A percentile compares a stretch with the other conserved stretches of the same genome.
Conservation (phyloP, 1,284 basidiomycete genomes). For the Violaceomyces palustris region DNA sequence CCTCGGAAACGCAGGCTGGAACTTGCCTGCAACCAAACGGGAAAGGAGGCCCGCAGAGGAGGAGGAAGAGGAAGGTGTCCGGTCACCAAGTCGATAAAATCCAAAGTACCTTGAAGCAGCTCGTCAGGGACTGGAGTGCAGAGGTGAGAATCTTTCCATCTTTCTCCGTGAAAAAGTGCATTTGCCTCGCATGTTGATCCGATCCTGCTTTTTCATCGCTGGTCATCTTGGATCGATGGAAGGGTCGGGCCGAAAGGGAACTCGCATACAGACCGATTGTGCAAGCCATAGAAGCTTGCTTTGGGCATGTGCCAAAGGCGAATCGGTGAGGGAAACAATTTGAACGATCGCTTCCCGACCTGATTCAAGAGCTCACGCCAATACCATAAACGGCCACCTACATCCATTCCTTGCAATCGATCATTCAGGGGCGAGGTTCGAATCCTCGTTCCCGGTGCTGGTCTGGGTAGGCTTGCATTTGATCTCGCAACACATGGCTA, state of each 20-base stretch:
- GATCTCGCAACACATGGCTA: slow-evolving; percentile 43
- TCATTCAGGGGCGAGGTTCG: slow-evolving; percentile 13
- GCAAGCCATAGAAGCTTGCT: slow-evolving; percentile 23
- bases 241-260: slow-evolving; percentile 29
- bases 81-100: slow-evolving; percentile 49
- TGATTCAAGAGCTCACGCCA: background rate
- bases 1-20: no score
- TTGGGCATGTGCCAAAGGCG: slow-evolving; percentile 9
- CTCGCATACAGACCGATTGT: slow-evolving; percentile 42
- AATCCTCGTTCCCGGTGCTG: slow-evolving; percentile 48
- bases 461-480: slow-evolving; percentile 45
- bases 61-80: slow-evolving; percentile 17
- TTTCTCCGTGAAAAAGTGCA: no score
- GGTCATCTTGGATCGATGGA: no score
- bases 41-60: slow-evolving; percentile 1
- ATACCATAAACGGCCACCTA: no score
- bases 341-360: no score
- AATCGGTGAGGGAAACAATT: no score
- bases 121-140: slow-evolving; percentile 48
- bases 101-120: slow-evolving; percentile 48
- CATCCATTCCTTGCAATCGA: no score
- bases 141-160: no score
- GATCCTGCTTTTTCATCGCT: background rate
- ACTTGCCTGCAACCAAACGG: no score
- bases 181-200: no score